Conservation (phyloP, 2,329 filamentous ascomycete genomes). For the Chaetomiaceae sp. region DNA sequence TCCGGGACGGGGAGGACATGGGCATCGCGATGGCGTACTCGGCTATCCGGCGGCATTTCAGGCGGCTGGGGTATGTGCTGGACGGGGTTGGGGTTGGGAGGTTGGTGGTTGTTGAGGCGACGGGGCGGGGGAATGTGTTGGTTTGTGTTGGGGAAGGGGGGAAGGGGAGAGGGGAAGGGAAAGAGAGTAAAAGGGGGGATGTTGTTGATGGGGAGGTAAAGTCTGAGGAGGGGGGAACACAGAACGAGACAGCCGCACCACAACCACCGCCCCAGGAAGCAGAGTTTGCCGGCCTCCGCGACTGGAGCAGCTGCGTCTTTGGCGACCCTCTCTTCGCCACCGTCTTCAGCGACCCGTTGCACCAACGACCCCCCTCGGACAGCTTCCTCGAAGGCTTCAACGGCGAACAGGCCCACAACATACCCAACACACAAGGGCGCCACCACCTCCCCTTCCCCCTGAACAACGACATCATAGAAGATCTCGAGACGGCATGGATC, state of each 20-base stretch:
- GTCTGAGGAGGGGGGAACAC: constrained; percentile 26
- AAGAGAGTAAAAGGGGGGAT: constrained; percentile 6
- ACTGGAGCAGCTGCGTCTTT: constrained; percentile 56
- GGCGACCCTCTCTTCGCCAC: constrained; percentile 54
- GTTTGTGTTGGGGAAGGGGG: constrained; percentile 29
- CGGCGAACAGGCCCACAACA: neutral
- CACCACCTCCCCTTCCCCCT: constrained; percentile 1
- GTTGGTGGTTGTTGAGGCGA: constrained; percentile 51
- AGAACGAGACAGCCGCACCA: neutral
- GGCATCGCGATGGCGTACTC: constrained; percentile 54
- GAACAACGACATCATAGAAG: constrained; percentile 36
- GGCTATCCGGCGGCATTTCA: constrained; percentile 48
- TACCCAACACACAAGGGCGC: neutral
- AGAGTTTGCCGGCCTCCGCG: constrained; percentile 46
- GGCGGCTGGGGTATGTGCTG: constrained; percentile 44
- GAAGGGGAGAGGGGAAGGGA: constrained; percentile 42
- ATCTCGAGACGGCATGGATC: constrained; percentile 38
- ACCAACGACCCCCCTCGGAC: constrained; percentile 3
- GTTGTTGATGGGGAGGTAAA: constrained; percentile 11
- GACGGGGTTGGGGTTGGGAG: constrained; percentile 48
- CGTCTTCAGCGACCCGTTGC: constrained; percentile 39
- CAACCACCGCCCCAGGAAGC: constrained; percentile 5
- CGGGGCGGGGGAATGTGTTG: constrained; percentile 46
- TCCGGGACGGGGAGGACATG: constrained; percentile 58
- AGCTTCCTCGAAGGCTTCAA: constrained; percentile 9